Conservation (phyloP, 1,139 yeast species). For the Kodamaea anthophila region DNA sequence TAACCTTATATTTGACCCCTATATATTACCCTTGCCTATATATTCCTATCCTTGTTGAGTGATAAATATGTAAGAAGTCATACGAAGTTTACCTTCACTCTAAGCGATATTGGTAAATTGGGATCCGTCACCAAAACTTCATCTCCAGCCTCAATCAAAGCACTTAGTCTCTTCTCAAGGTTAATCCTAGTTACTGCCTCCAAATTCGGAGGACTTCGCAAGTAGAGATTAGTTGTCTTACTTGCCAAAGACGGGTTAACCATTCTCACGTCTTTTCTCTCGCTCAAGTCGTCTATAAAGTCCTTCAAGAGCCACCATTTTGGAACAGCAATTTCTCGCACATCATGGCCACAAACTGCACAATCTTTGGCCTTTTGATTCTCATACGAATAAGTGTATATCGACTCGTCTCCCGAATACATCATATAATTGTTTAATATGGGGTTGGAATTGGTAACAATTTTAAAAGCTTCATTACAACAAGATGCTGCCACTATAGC, state of each 20-base stretch:
- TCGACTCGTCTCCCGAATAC: slow-evolving; percentile 76
- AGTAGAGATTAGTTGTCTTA: slow-evolving; percentile 36
- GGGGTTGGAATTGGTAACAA: slow-evolving; percentile 65
- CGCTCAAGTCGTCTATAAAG: slow-evolving; percentile 36
- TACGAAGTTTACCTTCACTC: slow-evolving; percentile 19
- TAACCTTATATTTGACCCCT: no score
- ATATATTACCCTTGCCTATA: no score
- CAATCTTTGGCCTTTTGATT: slow-evolving; percentile 58
- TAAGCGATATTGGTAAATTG: slow-evolving; percentile 41
- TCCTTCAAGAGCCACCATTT: slow-evolving; percentile 42
- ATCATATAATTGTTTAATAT: slow-evolving; percentile 75
- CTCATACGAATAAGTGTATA: slow-evolving; percentile 66
- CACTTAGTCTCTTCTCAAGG: slow-evolving; percentile 27
- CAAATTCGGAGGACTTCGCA: slow-evolving; percentile 46
- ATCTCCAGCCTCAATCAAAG: slow-evolving; percentile 38
- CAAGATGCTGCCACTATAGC: slow-evolving; percentile 90
- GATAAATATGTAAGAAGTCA: no score
- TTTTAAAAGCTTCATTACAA: slow-evolving; percentile 80
- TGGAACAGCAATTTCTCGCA: slow-evolving; percentile 27
- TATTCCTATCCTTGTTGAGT: no score
- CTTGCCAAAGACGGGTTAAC: slow-evolving; percentile 48
- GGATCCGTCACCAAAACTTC: slow-evolving; percentile 57
- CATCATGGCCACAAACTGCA: slow-evolving; percentile 63
- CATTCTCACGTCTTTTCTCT: slow-evolving; percentile 35
- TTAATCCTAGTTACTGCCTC: slow-evolving; percentile 47